phyloP scores from a whole-genome alignment of 23 red algal genomes.

The Agarophyton chilense region DNA sequence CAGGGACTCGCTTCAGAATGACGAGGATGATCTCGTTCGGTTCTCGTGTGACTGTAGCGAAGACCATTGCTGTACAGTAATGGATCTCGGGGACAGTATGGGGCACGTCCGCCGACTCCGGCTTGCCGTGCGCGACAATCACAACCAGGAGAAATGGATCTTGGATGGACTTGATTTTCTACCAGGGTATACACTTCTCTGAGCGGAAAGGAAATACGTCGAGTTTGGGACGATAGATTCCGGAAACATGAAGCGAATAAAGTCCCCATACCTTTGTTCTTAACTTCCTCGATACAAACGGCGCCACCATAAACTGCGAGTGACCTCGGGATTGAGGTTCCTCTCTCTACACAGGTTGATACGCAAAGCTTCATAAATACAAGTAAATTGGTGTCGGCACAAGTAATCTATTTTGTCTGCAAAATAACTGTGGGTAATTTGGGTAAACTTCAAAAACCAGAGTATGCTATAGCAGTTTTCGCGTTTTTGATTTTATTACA shows the following conservation, averaged over 20 bases:
- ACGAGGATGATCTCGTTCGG: not conserved
- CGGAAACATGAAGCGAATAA: not conserved
- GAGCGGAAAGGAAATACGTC: not conserved
- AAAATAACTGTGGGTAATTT: too few relatives aligned
- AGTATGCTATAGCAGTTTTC: too few relatives aligned
- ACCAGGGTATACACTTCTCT: not conserved
- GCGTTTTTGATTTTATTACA: too few relatives aligned
- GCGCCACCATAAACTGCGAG: too few relatives aligned
- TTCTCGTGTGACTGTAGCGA: not conserved
- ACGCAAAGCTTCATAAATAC: too few relatives aligned
- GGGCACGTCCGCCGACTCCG: not conserved
- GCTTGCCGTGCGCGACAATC: not conserved
- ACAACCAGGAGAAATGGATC: not conserved
- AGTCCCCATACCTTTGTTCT: not conserved
- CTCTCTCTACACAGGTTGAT: too few relatives aligned
- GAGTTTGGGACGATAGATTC: not conserved
- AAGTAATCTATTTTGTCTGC: too few relatives aligned
- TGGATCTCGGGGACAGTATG: not conserved
- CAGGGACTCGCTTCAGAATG: slow-evolving; percentile 7
- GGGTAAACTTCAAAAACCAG: too few relatives aligned
- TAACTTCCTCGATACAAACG: too few relatives aligned
- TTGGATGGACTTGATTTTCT: not conserved
- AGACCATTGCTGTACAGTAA: not conserved
- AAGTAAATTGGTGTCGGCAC: too few relatives aligned
- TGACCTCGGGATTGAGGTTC: too few relatives aligned